phyloP scores from a whole-genome alignment of 2,329 filamentous ascomycete genomes.

The Clarireedia homoeocarpa region DNA sequence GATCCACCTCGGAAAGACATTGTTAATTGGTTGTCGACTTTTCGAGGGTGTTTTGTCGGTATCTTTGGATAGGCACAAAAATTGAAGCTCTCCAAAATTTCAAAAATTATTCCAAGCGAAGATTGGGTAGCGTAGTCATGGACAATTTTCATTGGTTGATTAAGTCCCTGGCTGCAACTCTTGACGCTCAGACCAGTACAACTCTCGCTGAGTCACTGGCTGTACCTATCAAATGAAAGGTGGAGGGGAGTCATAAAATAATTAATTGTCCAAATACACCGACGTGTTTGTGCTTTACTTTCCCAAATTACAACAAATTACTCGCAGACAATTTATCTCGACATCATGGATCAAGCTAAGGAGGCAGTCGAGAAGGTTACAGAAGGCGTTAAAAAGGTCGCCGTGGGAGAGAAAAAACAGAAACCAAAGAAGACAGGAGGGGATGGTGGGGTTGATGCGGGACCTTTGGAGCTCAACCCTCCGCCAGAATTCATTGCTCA shows the following conservation, averaged over 20 bases:
- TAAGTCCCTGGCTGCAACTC: background rate
- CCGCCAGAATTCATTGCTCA: slow-evolving; percentile 73
- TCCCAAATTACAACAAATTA: background rate
- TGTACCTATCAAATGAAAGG: background rate
- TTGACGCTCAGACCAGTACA: background rate
- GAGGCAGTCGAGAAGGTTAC: slow-evolving; percentile 40
- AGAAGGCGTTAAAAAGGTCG: slow-evolving; percentile 53
- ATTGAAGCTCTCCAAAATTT: slow-evolving; percentile 12
- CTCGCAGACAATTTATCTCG: background rate
- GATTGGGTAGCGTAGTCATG: slow-evolving; percentile 4
- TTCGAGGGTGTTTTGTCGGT: slow-evolving; percentile 32
- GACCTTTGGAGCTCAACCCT: slow-evolving; percentile 41
- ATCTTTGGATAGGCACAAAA: slow-evolving; percentile 24
- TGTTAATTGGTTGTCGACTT: slow-evolving; percentile 12
- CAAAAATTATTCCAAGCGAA: slow-evolving; percentile 12
- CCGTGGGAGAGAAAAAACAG: slow-evolving; percentile 37
- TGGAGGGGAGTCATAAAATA: slow-evolving; percentile 5
- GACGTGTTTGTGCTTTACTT: background rate
- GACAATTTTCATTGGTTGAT: slow-evolving; percentile 4
- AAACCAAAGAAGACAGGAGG: slow-evolving; percentile 41
- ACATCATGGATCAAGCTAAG: slow-evolving; percentile 40
- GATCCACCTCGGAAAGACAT: slow-evolving; percentile 50
- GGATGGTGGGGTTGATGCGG: slow-evolving; percentile 33
- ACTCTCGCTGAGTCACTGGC: background rate
- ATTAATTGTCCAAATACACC: slow-evolving; percentile 1